Conservation (phyloP, 441 rosid genomes). For the Aleurites moluccanus region DNA sequence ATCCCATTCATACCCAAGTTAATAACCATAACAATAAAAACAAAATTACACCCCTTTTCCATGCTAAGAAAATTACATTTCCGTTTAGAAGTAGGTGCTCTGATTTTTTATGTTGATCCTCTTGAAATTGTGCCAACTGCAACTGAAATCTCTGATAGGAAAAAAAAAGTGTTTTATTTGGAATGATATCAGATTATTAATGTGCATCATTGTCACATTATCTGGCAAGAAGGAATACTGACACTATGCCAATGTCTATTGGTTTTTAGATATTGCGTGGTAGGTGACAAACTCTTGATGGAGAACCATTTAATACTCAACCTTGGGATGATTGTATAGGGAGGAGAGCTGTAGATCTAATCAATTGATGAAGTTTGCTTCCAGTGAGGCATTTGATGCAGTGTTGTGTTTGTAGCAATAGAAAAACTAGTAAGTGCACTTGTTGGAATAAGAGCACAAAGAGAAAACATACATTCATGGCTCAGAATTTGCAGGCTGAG, state of each 20-base stretch:
- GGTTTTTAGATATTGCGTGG: not conserved
- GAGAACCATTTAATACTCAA: not conserved
- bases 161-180: not conserved
- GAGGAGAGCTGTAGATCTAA: not conserved
- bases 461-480: not conserved
- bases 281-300: not conserved
- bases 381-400: not conserved
- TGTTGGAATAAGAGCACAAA: not conserved
- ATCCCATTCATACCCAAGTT: not conserved
- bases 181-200: not conserved
- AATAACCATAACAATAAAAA: not conserved
- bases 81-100: not conserved
- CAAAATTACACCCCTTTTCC: not conserved
- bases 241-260: not conserved
- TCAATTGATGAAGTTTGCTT: not conserved
- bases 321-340: constrained; percentile 3
- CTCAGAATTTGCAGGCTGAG: not conserved
- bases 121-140: not conserved
- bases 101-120: not conserved
- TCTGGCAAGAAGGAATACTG: not conserved
- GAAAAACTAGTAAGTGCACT: not conserved
- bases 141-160: not conserved
- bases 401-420: not conserved
- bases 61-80: not conserved
- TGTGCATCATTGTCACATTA: not conserved